Conservation (phyloP, 78 protist genomes). For the Dictyostelium capitatum region DNA sequence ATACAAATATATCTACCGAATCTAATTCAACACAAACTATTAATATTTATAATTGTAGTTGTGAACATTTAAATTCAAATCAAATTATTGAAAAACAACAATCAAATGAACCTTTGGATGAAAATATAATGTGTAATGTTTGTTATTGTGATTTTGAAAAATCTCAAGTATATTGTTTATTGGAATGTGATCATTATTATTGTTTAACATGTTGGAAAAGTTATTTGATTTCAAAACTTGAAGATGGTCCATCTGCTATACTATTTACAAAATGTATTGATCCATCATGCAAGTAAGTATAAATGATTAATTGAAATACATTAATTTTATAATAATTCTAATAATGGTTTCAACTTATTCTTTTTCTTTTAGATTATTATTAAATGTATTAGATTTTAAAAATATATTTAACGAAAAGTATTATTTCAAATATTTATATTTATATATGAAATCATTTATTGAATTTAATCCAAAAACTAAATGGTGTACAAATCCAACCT, state of each 20-base stretch:
- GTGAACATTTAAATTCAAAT: neutral
- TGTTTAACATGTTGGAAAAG: slow-evolving; percentile 39
- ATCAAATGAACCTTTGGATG: neutral
- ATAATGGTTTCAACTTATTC: neutral
- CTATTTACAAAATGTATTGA: slow-evolving; percentile 48
- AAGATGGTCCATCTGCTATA: too few species aligned
- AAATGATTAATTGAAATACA: neutral
- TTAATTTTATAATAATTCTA: neutral
- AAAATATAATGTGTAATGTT: slow-evolving; percentile 13
- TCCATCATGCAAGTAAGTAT: slow-evolving; percentile 43
- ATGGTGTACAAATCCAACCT: slow-evolving; percentile 54
- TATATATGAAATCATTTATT: slow-evolving; percentile 37
- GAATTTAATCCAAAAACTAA: slow-evolving; percentile 36
- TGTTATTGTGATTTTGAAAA: neutral
- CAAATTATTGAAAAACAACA: neutral
- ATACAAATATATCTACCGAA: too few species aligned
- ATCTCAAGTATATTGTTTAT: neutral
- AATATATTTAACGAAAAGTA: neutral
- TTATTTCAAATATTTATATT: slow-evolving; percentile 19
- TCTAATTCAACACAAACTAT: too few species aligned
- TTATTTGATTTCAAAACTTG: neutral
- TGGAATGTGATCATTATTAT: slow-evolving; percentile 36
- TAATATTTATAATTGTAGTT: neutral
- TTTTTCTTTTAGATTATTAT: neutral
- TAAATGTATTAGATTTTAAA: slow-evolving; percentile 19